Evolutionary conservation across 1,284 basidiomycete species (phyloP).

Genomic region (Leccinum solheimii): DNA sequence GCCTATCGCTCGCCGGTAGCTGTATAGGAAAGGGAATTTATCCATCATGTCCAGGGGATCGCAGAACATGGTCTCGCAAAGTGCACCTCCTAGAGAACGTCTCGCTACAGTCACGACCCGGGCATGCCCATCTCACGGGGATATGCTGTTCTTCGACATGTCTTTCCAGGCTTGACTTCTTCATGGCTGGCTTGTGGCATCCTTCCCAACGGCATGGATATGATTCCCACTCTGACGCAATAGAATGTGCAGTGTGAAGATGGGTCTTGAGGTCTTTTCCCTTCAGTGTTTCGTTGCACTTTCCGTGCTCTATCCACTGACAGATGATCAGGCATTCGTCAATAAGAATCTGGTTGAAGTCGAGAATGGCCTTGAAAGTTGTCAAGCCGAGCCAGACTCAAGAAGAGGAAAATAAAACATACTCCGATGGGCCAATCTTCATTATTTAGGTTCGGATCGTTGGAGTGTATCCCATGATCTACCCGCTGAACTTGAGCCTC

Average conservation of each 20-base stretch:
- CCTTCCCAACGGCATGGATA: conserved; percentile 17
- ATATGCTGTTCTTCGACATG: conserved; percentile 18
- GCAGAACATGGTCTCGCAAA: conserved; percentile 4
- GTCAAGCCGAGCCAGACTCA: background rate
- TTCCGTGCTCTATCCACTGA: conserved; percentile 5
- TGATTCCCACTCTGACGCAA: background rate
- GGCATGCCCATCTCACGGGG: conserved; percentile 13
- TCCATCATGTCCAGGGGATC: background rate
- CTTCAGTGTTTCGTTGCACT: background rate
- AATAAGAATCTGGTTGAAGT: conserved; percentile 3
- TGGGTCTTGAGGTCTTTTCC: conserved; percentile 9
- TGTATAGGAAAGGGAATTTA: conserved; percentile 4
- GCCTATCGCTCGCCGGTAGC: background rate
- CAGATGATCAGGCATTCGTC: conserved; percentile 8
- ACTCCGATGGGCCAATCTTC: conserved; percentile 1
- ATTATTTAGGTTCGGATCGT: background rate
- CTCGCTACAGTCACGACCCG: background rate
- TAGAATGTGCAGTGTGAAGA: conserved; percentile 7
- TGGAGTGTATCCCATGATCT: background rate
- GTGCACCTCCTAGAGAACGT: conserved; percentile 10
- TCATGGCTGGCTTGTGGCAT: conserved; percentile 6
- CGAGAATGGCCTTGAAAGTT: conserved; percentile 1
- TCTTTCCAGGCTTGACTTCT: conserved; percentile 10
- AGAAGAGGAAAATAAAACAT: background rate
- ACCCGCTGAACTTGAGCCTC: background rate